Evolutionary conservation across 805 yeast species (phyloP).

Genomic region (Dipodascopsis tothii): DNA sequence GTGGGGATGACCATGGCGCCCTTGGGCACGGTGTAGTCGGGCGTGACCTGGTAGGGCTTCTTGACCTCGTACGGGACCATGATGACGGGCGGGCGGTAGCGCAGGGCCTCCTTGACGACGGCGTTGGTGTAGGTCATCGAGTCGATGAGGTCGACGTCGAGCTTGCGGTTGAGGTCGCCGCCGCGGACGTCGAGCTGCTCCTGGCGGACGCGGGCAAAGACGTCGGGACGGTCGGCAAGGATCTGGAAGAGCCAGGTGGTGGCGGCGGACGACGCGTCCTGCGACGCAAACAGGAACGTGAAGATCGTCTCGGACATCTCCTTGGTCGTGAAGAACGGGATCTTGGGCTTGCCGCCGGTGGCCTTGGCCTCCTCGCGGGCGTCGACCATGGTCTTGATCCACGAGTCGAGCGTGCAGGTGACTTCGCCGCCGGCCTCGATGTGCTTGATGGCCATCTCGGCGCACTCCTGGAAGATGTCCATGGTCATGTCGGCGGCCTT

Average conservation of each 20-base stretch:
- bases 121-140: conserved; percentile 79
- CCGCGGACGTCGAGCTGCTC: conserved; percentile 81
- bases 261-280: conserved; percentile 94
- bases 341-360: conserved; percentile 43
- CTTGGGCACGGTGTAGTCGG: conserved; percentile 84
- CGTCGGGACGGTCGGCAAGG: conserved; percentile 91
- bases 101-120: conserved; percentile 86
- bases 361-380: conserved; percentile 43
- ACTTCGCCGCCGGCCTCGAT: conserved; percentile 72
- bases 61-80: conserved; percentile 97
- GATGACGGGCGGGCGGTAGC: conserved; percentile 94
- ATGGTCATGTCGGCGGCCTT: conserved; percentile 87
- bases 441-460: conserved; percentile 75
- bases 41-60: conserved; percentile 73
- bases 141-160: conserved; percentile 68
- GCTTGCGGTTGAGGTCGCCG: conserved; percentile 57
- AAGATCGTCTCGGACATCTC: conserved; percentile 95
- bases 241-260: conserved; percentile 98
- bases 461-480: conserved; percentile 84
- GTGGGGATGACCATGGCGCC: conserved; percentile 97
- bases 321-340: conserved; percentile 78
- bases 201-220: conserved; percentile 74
- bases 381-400: conserved; percentile 80
- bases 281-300: conserved; percentile 94
- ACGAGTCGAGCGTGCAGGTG: conserved; percentile 87